Conservation (phyloP, 306 rosid genomes). For the Abrus precatorius region DNA sequence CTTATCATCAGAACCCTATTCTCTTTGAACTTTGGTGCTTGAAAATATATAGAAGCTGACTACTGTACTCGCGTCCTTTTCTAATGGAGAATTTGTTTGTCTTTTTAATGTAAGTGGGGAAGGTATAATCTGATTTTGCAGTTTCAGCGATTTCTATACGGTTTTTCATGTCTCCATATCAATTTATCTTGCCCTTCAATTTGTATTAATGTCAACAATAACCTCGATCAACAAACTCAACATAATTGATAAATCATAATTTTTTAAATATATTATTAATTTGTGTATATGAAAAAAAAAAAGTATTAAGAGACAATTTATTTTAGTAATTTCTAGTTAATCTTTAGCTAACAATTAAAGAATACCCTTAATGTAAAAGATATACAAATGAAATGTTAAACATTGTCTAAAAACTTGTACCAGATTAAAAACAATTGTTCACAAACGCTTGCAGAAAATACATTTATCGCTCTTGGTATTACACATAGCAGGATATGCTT, state of each 20-base stretch:
- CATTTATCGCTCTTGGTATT: too few relatives aligned
- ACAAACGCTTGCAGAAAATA: too few relatives aligned
- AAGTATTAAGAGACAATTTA: background rate
- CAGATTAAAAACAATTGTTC: too few relatives aligned
- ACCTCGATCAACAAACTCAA: background rate
- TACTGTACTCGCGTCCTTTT: background rate
- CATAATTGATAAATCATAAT: background rate
- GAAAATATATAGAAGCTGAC: constrained; percentile 44
- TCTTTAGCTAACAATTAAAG: too few relatives aligned
- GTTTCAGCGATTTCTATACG: background rate
- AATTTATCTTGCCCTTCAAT: background rate
- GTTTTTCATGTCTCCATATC: background rate
- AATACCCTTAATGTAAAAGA: too few relatives aligned
- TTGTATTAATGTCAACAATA: background rate
- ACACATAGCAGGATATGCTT: too few relatives aligned
- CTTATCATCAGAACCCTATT: background rate
- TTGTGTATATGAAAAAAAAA: background rate
- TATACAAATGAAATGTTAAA: too few relatives aligned
- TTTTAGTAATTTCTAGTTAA: too few relatives aligned
- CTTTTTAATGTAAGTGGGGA: constrained; percentile 6
- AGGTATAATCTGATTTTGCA: constrained; percentile 9
- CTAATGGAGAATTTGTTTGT: constrained; percentile 51
- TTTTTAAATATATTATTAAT: background rate
- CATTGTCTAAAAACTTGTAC: too few relatives aligned
- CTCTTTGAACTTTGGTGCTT: background rate